Conservation (phyloP, 75 land plant genomes). For the Pinus tabuliformis region DNA sequence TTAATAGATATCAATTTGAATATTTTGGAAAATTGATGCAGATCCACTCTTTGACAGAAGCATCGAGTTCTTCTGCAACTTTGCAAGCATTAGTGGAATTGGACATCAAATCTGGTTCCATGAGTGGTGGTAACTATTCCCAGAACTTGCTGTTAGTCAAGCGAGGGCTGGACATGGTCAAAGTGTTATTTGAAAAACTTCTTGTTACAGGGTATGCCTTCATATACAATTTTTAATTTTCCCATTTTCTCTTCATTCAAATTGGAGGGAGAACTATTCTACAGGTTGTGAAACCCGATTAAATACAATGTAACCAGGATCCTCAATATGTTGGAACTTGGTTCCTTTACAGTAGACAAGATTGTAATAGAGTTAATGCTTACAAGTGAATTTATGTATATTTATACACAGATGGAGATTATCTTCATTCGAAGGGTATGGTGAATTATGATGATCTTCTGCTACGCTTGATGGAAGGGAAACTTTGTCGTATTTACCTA, state of each 20-base stretch:
- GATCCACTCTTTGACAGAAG: slow-evolving; percentile 73
- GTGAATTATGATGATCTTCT: too few species aligned
- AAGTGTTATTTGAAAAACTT: slow-evolving; percentile 76
- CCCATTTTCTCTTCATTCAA: not conserved
- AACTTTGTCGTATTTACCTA: too few species aligned
- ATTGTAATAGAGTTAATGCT: too few species aligned
- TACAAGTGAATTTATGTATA: too few species aligned
- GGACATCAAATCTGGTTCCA: slow-evolving; percentile 44
- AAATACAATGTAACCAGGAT: too few species aligned
- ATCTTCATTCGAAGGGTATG: too few species aligned
- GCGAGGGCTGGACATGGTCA: slow-evolving; percentile 94
- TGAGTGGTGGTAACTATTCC: slow-evolving; percentile 79
- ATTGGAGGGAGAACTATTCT: too few species aligned
- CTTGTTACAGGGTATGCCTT: slow-evolving; percentile 60
- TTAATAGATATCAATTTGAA: slow-evolving; percentile 7
- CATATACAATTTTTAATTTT: not conserved
- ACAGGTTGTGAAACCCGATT: too few species aligned
- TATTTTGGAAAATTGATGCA: slow-evolving; percentile 14
- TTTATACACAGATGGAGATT: too few species aligned
- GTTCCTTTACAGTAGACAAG: too few species aligned
- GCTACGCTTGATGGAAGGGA: too few species aligned
- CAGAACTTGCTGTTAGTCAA: slow-evolving; percentile 81
- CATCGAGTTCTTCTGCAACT: slow-evolving; percentile 50
- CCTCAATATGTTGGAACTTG: too few species aligned
- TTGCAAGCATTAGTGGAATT: slow-evolving; percentile 53